Evolutionary conservation across 129 eudicot genomes (phyloP).

Genomic region (Apium graveolens): DNA sequence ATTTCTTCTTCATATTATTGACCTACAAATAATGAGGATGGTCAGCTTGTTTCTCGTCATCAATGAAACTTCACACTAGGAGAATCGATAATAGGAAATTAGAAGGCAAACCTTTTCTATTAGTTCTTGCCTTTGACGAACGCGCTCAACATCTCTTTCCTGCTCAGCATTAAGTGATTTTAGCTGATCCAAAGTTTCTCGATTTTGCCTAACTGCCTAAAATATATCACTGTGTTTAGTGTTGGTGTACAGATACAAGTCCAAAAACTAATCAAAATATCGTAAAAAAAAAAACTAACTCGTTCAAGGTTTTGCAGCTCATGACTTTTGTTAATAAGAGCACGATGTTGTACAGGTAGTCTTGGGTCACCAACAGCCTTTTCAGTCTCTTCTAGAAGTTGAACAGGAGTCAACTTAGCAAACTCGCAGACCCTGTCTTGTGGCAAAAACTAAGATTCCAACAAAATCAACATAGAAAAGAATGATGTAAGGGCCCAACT

Average conservation of each 20-base stretch:
- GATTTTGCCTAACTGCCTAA: conserved; percentile 59
- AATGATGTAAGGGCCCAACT: neutral
- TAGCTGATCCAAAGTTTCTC: conserved; percentile 50
- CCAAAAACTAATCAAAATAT: neutral
- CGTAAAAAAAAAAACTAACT: conserved; percentile 23
- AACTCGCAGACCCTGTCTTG: conserved; percentile 97
- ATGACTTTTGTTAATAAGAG: conserved; percentile 68
- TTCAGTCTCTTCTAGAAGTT: conserved; percentile 88
- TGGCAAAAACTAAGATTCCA: conserved; percentile 63
- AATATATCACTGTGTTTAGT: neutral
- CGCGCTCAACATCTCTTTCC: conserved; percentile 92
- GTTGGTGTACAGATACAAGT: neutral
- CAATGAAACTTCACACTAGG: neutral
- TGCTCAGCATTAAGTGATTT: conserved; percentile 80
- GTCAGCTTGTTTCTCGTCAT: neutral
- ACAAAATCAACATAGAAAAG: conserved; percentile 2
- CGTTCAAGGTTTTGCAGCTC: conserved; percentile 62
- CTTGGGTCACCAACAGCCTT: conserved; percentile 95
- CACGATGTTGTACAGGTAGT: conserved; percentile 68
- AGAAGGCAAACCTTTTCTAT: conserved; percentile 45
- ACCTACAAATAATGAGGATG: conserved; percentile 37
- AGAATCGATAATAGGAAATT: neutral
- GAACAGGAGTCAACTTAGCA: conserved; percentile 89
- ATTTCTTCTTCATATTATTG: conserved; percentile 77
- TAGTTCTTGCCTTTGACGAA: conserved; percentile 88